Evolutionary conservation across 2,329 filamentous ascomycete species (phyloP), one percentile per base, ranked within the genome.

Genomic region (Aureobasidium sp.): DNA sequence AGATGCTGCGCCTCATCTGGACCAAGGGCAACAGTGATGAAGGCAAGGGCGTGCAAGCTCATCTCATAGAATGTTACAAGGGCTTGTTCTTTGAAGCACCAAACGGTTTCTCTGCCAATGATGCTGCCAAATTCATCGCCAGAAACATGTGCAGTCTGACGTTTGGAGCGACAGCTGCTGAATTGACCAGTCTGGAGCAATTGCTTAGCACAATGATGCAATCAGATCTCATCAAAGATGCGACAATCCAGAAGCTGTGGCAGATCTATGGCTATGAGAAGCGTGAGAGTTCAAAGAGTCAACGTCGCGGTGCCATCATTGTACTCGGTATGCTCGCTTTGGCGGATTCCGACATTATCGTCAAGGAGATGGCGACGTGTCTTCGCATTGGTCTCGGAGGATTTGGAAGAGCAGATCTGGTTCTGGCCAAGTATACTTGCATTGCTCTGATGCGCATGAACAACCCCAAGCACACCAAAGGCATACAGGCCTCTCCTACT

Each of bases 1-100:
- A 91, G 62, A 99, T 99, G 94, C 82, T 99, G 66, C 87, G 93
- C 59, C 81, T 99, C 23, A 99, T 99, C 74, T 99, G 94, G 94
- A 99, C 94, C 66, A 99, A 99, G 77, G 93, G 94, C 68, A 99
- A 97, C 76, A 97, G 91, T 69, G 94, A 99, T 70, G 95, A 99
- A 80, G 94, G 95, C 69, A 99, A 97, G 77, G 94, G 94, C 62
- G 92, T 99, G 2, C 95, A 99, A 73, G 90, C 89, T 2, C 94
- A 99, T 75, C 82, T 99, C 34, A 96, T 99, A 67, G 94, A 99
- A 68, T 96, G 91, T 74, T 99, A 99, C 79, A 94, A 89, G 72
- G 87, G 90, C 23, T 84, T 99, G 0, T 99, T 97, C 76, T 99
- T 99, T 69, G 91, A 96, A 71, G 92, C 95, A 0, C 94, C 94